These are phyloP conservation scores for Metschnikowia corniflorae DNA, from an alignment of 805 yeast species.

Conservation along the genomic window DNA sequence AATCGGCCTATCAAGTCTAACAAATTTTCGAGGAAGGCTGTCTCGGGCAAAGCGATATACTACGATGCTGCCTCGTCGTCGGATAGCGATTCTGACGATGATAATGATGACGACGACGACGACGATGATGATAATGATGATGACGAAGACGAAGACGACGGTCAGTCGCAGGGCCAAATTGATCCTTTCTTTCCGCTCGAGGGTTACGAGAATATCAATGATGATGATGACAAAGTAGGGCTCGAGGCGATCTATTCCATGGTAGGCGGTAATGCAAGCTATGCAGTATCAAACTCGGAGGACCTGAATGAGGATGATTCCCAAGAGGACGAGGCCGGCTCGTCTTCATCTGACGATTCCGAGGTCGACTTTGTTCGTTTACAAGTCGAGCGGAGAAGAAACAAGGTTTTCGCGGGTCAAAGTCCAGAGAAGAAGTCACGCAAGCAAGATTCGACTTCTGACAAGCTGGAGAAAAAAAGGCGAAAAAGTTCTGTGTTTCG, in stretches of 20 bases:
- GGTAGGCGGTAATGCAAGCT: constrained; percentile 19
- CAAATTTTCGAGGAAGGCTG: constrained; percentile 14
- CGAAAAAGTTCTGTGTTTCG: constrained; percentile 18
- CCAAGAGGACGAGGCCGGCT: constrained; percentile 16
- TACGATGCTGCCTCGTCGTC: constrained; percentile 3
- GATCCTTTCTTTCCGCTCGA: background rate
- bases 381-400: constrained; percentile 60
- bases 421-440: constrained; percentile 1
- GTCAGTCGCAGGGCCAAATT: background rate
- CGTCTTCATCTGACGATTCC: constrained; percentile 50
- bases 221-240: constrained; percentile 14
- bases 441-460: constrained; percentile 7
- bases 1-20: constrained; percentile 9
- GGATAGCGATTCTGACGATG: constrained; percentile 1
- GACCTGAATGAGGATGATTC: constrained; percentile 30
- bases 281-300: constrained; percentile 21
- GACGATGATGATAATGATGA: too few relatives aligned
- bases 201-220: constrained; percentile 8
- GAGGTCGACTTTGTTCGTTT: constrained; percentile 70
- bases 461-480: constrained; percentile 8
- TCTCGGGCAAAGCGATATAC: constrained; percentile 10
- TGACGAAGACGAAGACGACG: background rate
- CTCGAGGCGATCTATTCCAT: constrained; percentile 24
- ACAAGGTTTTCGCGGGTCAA: constrained; percentile 12
- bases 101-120: constrained; percentile 4